These are phyloP conservation scores for sunflower (Helianthus annuus) DNA, from an alignment of 129 eudicot genomes.

Conservation along the genomic window DNA sequence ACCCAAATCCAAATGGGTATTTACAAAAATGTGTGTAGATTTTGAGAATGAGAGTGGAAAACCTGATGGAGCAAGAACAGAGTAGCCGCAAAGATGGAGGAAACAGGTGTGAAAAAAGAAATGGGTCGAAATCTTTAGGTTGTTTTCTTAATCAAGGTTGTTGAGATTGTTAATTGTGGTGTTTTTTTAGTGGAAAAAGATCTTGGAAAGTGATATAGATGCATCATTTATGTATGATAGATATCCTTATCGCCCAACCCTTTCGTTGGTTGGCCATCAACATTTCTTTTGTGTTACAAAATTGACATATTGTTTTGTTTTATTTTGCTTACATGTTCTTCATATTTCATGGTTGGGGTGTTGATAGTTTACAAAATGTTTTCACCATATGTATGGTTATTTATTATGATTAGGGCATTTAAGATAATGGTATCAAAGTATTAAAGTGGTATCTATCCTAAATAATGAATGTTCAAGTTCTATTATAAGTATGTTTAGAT, in stretches of 20 bases:
- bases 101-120: slow-evolving; percentile 7
- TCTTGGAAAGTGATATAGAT: slow-evolving; percentile 17
- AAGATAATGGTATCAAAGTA: neutral
- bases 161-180: slow-evolving; percentile 9
- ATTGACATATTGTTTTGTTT: slow-evolving; percentile 11
- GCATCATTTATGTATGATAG: slow-evolving; percentile 22
- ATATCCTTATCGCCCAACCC: slow-evolving; percentile 37
- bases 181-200: slow-evolving; percentile 18
- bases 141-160: slow-evolving; percentile 4
- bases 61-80: slow-evolving; percentile 27
- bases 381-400: neutral
- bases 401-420: neutral
- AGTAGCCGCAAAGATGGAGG: neutral
- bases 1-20: slow-evolving; percentile 10
- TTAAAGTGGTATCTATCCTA: too few species aligned
- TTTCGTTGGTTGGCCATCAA: slow-evolving; percentile 31
- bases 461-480: too few species aligned
- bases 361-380: neutral
- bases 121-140: slow-evolving; percentile 17
- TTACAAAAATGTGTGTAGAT: slow-evolving; percentile 10
- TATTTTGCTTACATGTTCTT: neutral
- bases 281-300: slow-evolving; percentile 16
- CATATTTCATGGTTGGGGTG: neutral
- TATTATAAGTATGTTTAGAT: too few species aligned
- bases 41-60: slow-evolving; percentile 11